A percentile compares a stretch with the other conserved stretches of the same genome.
Evolutionary conservation across 345 rosid species (phyloP).

Genomic region (Aquilaria malaccensis): DNA sequence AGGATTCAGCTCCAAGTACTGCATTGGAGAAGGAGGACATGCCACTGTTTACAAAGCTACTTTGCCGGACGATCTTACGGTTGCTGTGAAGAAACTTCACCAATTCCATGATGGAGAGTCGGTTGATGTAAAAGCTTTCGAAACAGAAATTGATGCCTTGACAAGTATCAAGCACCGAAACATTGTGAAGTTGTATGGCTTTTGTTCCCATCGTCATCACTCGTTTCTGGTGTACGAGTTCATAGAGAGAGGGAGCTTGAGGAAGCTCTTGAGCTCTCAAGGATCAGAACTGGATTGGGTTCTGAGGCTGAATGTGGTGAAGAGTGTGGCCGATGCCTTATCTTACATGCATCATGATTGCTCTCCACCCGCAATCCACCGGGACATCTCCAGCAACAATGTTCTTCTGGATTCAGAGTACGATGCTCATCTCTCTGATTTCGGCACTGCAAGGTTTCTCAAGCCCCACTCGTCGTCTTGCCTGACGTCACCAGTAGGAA

Average conservation of each 20-base stretch:
- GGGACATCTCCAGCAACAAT: conserved; percentile 14
- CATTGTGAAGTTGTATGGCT: background rate
- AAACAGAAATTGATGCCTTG: conserved; percentile 1
- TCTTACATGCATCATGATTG: conserved; percentile 17
- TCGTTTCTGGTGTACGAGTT: conserved; percentile 1
- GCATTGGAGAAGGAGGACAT: conserved; percentile 11
- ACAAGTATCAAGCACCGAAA: background rate
- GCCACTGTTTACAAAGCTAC: conserved; percentile 11
- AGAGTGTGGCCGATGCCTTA: conserved; percentile 12
- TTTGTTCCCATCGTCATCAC: background rate
- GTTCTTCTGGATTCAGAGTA: conserved; percentile 6
- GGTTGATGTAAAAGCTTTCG: background rate
- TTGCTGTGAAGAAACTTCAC: conserved; percentile 19
- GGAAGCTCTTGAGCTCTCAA: background rate
- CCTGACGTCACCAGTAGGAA: conserved; percentile 6
- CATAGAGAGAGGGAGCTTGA: conserved; percentile 10
- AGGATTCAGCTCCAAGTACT: conserved; percentile 7
- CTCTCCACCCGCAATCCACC: conserved; percentile 2
- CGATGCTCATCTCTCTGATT: conserved; percentile 13
- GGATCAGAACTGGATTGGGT: conserved; percentile 1
- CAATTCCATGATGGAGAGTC: background rate
- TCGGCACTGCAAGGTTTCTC: conserved; percentile 13
- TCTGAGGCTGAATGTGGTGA: conserved; percentile 5
- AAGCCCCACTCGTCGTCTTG: conserved; percentile 1
- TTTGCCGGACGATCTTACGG: background rate